These are phyloP conservation scores for Triticum monococcum DNA, from an alignment of 176 grass and related monocot species.

Conservation along the genomic window DNA sequence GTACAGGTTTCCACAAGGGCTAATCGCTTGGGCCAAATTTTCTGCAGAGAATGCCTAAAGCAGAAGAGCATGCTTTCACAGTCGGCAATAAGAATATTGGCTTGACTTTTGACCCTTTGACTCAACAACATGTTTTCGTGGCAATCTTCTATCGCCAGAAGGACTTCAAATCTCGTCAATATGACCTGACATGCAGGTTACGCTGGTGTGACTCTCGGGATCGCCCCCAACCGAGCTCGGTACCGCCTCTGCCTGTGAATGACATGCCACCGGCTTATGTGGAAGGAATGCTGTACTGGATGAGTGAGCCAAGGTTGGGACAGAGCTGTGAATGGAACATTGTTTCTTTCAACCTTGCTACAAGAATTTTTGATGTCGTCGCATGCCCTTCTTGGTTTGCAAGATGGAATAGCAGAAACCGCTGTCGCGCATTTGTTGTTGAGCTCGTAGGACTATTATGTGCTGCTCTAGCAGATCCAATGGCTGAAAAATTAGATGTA, in stretches of 20 bases:
- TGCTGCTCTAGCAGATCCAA: not conserved
- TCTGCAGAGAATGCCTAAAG: not conserved
- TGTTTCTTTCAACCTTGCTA: not conserved
- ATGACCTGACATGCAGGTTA: not conserved
- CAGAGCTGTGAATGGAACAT: not conserved
- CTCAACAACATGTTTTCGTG: not conserved
- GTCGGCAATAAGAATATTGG: slow-evolving; percentile 17
- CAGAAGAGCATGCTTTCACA: not conserved
- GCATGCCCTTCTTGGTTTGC: not conserved
- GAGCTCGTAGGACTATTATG: not conserved
- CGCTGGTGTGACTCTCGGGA: not conserved
- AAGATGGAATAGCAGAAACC: not conserved
- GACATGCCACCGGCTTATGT: slow-evolving; percentile 10
- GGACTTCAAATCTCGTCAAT: not conserved
- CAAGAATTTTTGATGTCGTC: not conserved
- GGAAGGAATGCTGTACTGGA: not conserved
- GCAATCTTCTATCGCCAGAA: not conserved
- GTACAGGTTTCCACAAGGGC: not conserved
- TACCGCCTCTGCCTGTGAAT: slow-evolving; percentile 3
- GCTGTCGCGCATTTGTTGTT: not conserved
- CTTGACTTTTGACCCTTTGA: slow-evolving; percentile 4
- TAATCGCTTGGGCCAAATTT: not conserved
- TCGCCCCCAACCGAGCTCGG: not conserved
- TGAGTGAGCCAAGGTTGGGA: not conserved
- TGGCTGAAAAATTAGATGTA: not conserved